Evolutionary conservation across 1,284 basidiomycete genomes (phyloP), one percentile per base, ranked within the genome.

Genomic region (Ganoderma leucocontextum): DNA sequence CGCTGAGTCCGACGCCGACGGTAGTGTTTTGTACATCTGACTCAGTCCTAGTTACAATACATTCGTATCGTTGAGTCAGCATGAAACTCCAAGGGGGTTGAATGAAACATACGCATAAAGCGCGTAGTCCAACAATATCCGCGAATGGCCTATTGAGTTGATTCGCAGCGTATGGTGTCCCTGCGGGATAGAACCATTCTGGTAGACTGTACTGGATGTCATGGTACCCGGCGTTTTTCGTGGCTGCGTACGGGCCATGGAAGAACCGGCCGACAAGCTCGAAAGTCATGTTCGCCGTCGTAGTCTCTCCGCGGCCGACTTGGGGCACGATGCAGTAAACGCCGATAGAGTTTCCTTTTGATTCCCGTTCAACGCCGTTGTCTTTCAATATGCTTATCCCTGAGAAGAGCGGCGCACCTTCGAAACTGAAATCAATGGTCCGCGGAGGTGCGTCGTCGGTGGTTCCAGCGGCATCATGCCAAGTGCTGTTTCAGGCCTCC

Each of bases 101-200:
- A 36, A 52, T 38, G 53, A 39, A 42, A 70, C 72, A 52, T 67
- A 74, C 72, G 69, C 70, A 42, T 74, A 74, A 15, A 65, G 39
- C 22, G 69, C 72, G 42, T 74, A 72, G 52, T 72, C 69, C 35
- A 74, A 74, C 38, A 72, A 25, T 60, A 70, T 65, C 17, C 67
- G 64, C 60, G 68, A 68, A 55, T 66, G 52, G 7, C 66, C 70
- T 35, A 69, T 63, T 33, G 66, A 74, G 33, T 33, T 53, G 53
- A 72, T 67, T 49, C 63, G 65, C 69, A 74, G 35, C 25, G 65
- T 66, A 61, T 74, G 72, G 10, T 65, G 65, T 2, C 63, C 63
- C 29, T 64, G 55, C 0, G 69, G 62, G 35, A 69, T 58, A 29
- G 65, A 53, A 22, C n/a, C 41, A 62, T 65, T 70, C 7, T 41